These are phyloP conservation scores for Canariomyces notabilis DNA, from an alignment of 2,329 filamentous ascomycete species.

Conservation along the genomic window DNA sequence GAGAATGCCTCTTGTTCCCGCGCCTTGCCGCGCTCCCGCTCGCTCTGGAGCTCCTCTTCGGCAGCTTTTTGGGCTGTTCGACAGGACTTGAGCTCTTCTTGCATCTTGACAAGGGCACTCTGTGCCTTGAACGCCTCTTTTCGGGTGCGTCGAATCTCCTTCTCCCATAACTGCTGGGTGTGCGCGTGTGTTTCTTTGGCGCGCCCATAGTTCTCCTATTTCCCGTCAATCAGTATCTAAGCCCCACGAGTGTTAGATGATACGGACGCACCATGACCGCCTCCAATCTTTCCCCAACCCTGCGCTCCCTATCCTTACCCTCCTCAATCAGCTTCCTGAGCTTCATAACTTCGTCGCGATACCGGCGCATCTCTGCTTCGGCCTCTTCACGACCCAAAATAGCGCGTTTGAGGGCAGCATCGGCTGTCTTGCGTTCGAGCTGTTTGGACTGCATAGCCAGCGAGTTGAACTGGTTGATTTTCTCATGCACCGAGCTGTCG, in stretches of 20 bases:
- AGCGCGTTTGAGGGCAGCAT: constrained; percentile 61
- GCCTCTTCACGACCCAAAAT: constrained; percentile 67
- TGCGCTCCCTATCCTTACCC: constrained; percentile 59
- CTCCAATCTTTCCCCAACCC: constrained; percentile 62
- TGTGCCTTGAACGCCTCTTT: constrained; percentile 75
- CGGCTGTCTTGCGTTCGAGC: constrained; percentile 59
- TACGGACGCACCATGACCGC: constrained; percentile 57
- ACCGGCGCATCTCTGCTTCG: constrained; percentile 60
- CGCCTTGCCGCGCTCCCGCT: constrained; percentile 56
- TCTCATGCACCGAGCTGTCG: constrained; percentile 59
- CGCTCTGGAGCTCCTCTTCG: constrained; percentile 56
- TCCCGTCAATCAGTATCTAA: neutral
- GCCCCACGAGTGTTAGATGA: neutral
- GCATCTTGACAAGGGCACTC: constrained; percentile 62
- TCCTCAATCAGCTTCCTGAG: constrained; percentile 59
- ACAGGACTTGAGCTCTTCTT: constrained; percentile 65
- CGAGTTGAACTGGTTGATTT: constrained; percentile 68
- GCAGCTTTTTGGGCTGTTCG: constrained; percentile 49
- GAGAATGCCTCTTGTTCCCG: constrained; percentile 66
- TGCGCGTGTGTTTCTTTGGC: constrained; percentile 65
- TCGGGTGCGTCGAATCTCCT: constrained; percentile 63
- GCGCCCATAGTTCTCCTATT: constrained; percentile 63
- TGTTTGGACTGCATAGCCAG: constrained; percentile 57
- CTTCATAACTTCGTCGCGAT: constrained; percentile 54
- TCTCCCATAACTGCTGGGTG: constrained; percentile 65